Percentiles rank a stretch among this genome's conserved stretches.
phyloP scores from a whole-genome alignment of 2,329 filamentous ascomycete genomes.

The Teratosphaeria nubilosa region DNA sequence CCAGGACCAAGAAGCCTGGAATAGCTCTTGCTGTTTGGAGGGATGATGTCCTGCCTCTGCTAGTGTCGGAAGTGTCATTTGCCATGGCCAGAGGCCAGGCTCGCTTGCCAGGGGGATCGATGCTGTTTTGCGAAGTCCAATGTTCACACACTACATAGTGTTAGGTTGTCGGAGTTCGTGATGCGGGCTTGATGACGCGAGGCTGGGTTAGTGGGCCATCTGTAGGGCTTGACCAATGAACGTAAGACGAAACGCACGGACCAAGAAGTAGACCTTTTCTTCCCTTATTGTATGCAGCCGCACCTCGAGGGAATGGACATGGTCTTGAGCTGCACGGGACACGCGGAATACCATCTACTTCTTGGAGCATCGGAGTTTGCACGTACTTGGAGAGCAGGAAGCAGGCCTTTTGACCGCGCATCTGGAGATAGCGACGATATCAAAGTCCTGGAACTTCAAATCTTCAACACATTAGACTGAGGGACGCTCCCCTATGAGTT shows the following conservation, averaged over 20 bases:
- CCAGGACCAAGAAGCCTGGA: constrained; percentile 17
- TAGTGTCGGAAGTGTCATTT: background rate
- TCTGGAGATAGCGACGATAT: too few species aligned
- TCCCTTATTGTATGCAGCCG: background rate
- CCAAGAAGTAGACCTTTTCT: background rate
- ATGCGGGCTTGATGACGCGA: background rate
- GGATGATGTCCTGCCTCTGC: constrained; percentile 4
- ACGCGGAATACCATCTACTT: too few species aligned
- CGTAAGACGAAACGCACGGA: background rate
- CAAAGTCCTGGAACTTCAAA: too few species aligned
- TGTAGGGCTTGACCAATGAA: background rate
- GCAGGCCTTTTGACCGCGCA: too few species aligned
- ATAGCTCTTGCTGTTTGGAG: constrained; percentile 19
- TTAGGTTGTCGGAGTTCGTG: background rate
- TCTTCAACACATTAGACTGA: too few species aligned
- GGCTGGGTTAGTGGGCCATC: background rate
- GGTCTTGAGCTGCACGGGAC: too few species aligned
- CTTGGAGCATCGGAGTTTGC: too few species aligned
- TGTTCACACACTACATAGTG: background rate
- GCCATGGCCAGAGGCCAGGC: background rate
- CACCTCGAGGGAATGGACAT: too few species aligned
- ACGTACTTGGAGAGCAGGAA: too few species aligned
- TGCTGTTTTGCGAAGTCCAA: background rate
- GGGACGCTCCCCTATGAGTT: too few species aligned
- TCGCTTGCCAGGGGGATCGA: background rate